These are phyloP conservation scores for Simplicillium aogashimaense DNA, from an alignment of 2,329 filamentous ascomycete species.

Conservation along the genomic window DNA sequence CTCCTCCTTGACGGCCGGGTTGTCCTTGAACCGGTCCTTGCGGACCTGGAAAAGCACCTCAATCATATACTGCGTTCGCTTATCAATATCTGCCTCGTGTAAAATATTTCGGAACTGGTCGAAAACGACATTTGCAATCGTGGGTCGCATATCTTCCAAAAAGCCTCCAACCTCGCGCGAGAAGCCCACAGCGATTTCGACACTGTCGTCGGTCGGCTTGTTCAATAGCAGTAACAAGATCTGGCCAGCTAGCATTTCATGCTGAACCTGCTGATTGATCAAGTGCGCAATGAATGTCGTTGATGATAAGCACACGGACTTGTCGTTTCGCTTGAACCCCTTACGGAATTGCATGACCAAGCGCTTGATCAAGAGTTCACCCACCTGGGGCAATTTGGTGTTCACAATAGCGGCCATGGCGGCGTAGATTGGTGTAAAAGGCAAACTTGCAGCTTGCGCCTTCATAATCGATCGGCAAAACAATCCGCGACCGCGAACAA, in stretches of 20 bases:
- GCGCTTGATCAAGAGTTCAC: slow-evolving; percentile 78
- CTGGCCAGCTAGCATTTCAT: slow-evolving; percentile 88
- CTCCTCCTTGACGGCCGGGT: slow-evolving; percentile 83
- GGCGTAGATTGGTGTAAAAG: slow-evolving; percentile 93
- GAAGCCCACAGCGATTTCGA: slow-evolving; percentile 92
- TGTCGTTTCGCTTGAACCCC: slow-evolving; percentile 92
- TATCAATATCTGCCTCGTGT: slow-evolving; percentile 95
- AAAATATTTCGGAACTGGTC: slow-evolving; percentile 93
- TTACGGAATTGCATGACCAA: slow-evolving; percentile 90
- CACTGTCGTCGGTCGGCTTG: slow-evolving; percentile 93
- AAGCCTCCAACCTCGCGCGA: slow-evolving; percentile 91
- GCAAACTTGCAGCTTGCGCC: slow-evolving; percentile 88
- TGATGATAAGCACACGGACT: slow-evolving; percentile 85
- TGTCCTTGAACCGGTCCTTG: slow-evolving; percentile 94
- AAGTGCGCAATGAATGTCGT: slow-evolving; percentile 93
- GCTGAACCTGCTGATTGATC: slow-evolving; percentile 90
- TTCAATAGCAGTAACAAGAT: slow-evolving; percentile 85
- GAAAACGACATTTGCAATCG: slow-evolving; percentile 82
- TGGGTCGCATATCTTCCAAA: slow-evolving; percentile 86
- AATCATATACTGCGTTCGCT: slow-evolving; percentile 98
- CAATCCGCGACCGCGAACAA: slow-evolving; percentile 80
- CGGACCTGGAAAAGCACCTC: slow-evolving; percentile 95
- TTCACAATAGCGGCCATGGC: slow-evolving; percentile 96
- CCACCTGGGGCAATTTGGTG: slow-evolving; percentile 90
- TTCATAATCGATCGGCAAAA: slow-evolving; percentile 98